Evolutionary conservation across 805 yeast species (phyloP), one percentile per base, ranked within the genome.

Genomic region (Nakazawaea holstii): DNA sequence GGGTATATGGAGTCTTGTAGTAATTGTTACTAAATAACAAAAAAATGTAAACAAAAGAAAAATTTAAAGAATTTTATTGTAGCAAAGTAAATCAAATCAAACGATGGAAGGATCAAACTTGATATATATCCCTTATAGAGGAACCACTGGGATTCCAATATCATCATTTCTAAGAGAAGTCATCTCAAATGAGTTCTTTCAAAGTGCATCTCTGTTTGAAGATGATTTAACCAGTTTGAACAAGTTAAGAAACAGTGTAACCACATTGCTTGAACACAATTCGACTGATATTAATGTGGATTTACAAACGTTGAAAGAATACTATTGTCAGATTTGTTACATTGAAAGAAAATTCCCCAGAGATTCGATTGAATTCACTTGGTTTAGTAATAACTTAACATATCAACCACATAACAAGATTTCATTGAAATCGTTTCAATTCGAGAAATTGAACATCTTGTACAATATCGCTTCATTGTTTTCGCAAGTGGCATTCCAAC

Each of bases 391-490:
- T 0, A 20, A 38, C 14, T 64, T 87, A 4, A 83, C 87, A 0
- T 74, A 76, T 45, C 67, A 80, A 15, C 70, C 75, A 2, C 63
- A 72, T 7, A 76, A 79, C 0, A 77, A 80, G 1, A 65, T 72
- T 14, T 68, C 64, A 41, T 57, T 68, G 35, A 61, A 65, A 27
- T 78, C 89, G 0, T 59, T 87, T 4, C 53, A 60, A 24, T 80
- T 76, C 56, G 97, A 91, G 59, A 70, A 69, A 52, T 58, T 75
- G 38, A 85, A 86, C 57, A 59, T 87, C 0, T 56, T 82, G 6
- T 90, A 77, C 65, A 90, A 88, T 61, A 61, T 87, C 35, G 96
- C 82, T 0, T 74, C 88, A 0, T 49, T 77, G 6, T 80, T 78
- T 58, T 78, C 91, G 0, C 74, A 72, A 32, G 53, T 80, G 44